These are phyloP conservation scores for Casuarina glauca DNA, from an alignment of 306 rosid species.

Conservation along the genomic window DNA sequence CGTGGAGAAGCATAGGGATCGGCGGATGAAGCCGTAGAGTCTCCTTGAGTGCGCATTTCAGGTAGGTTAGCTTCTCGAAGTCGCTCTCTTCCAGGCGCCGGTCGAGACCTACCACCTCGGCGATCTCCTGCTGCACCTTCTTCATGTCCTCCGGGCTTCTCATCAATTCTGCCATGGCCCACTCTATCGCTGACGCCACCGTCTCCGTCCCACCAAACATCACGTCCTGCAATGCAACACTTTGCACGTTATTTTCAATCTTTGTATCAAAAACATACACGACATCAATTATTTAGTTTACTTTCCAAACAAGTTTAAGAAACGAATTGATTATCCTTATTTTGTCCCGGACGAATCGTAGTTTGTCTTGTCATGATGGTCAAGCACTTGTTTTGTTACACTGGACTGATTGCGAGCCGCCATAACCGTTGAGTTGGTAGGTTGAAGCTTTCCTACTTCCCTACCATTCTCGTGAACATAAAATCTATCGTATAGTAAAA, in stretches of 20 bases:
- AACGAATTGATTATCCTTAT: not conserved
- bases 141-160: constrained; percentile 61
- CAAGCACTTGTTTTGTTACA: too few species aligned
- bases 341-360: not conserved
- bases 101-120: constrained; percentile 62
- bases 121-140: constrained; percentile 60
- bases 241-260: not conserved
- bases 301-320: too few species aligned
- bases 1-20: constrained; percentile 88
- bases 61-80: constrained; percentile 56
- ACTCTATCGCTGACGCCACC: constrained; percentile 88
- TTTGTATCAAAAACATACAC: too few species aligned
- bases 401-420: too few species aligned
- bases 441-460: too few species aligned
- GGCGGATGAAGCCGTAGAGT: constrained; percentile 90
- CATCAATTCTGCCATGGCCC: constrained; percentile 83
- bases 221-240: constrained; percentile 53
- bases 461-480: too few species aligned
- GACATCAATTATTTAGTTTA: too few species aligned
- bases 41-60: constrained; percentile 66
- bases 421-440: too few species aligned
- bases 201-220: constrained; percentile 98
- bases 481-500: too few species aligned
- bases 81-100: constrained; percentile 68
- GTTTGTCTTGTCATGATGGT: too few species aligned